Percentiles rank a stretch among this genome's conserved stretches.
Conservation (phyloP, 345 rosid species). For the Populus nigra region DNA sequence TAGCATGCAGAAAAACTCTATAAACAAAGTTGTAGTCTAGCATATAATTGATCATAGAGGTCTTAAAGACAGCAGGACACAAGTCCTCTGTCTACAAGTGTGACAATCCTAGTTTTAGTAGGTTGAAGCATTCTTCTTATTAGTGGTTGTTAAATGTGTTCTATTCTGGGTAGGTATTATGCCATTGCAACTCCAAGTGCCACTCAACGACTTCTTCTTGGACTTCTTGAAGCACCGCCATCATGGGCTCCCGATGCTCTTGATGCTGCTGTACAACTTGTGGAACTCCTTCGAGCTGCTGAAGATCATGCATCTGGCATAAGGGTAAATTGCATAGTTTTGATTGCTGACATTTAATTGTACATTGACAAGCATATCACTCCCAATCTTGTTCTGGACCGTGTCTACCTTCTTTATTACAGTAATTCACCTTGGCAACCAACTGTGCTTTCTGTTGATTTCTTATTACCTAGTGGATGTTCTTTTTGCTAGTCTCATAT, state of each 20-base stretch:
- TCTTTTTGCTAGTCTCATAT: not conserved
- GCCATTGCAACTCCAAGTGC: constrained; percentile 99
- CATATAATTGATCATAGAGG: constrained; percentile 1
- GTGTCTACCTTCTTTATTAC: not conserved
- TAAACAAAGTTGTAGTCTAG: not conserved
- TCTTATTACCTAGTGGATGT: not conserved
- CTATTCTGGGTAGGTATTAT: constrained; percentile 57
- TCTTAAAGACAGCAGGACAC: not conserved
- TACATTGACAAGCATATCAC: not conserved
- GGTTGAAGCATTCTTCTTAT: not conserved
- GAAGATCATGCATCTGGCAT: constrained; percentile 96
- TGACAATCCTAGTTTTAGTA: not conserved
- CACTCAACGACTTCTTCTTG: constrained; percentile 93
- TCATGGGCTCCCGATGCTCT: constrained; percentile 99
- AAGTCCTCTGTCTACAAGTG: not conserved
- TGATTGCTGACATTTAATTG: not conserved
- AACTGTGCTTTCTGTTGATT: not conserved
- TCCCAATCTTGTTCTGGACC: not conserved
- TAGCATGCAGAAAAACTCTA: not conserved
- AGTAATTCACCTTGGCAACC: not conserved
- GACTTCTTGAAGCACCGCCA: constrained; percentile 97
- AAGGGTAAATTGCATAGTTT: constrained; percentile 53
- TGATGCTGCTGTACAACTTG: constrained; percentile 99
- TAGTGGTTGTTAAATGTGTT: constrained; percentile 13
- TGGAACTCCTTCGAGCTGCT: constrained; percentile 96